Conservation (phyloP, 768 basidiomycete species). For the Termitomyces sp. region DNA sequence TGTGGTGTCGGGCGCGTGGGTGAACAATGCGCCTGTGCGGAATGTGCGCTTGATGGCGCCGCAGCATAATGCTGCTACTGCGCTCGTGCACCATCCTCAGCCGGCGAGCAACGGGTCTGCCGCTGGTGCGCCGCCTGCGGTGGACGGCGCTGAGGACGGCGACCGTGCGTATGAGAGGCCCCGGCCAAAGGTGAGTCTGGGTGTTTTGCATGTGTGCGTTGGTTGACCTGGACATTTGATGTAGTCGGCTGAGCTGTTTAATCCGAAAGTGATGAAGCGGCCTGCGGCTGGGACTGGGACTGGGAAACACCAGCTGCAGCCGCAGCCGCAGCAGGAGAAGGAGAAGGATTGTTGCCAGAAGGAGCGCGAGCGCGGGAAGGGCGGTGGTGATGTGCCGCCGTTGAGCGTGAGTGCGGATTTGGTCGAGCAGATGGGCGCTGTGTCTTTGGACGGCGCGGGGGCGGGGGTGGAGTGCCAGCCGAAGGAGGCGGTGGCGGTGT, state of each 20-base stretch:
- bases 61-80: conserved; percentile 15
- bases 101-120: conserved; percentile 1
- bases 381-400: conserved; percentile 21
- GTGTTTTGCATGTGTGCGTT: not conserved
- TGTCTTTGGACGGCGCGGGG: conserved; percentile 27
- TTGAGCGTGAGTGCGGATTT: conserved; percentile 29
- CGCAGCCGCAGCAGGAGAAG: conserved; percentile 15
- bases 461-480: not conserved
- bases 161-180: conserved; percentile 45
- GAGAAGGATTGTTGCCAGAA: conserved; percentile 14
- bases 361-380: not conserved
- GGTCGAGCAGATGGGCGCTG: conserved; percentile 28
- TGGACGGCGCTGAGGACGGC: conserved; percentile 23
- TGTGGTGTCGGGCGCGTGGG: conserved; percentile 65
- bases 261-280: conserved; percentile 27
- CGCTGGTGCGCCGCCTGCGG: not conserved
- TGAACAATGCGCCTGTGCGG: conserved; percentile 47
- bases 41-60: conserved; percentile 41
- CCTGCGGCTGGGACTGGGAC: conserved; percentile 20
- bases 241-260: conserved; percentile 28
- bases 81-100: conserved; percentile 31
- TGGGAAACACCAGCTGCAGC: no score
- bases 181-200: conserved; percentile 37
- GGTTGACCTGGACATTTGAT: not conserved
- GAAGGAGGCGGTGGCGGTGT: conserved; percentile 2